Evolutionary conservation across 139 green algal genomes (phyloP), one percentile per base, ranked within the genome.

Genomic region (Volvox africanus): DNA sequence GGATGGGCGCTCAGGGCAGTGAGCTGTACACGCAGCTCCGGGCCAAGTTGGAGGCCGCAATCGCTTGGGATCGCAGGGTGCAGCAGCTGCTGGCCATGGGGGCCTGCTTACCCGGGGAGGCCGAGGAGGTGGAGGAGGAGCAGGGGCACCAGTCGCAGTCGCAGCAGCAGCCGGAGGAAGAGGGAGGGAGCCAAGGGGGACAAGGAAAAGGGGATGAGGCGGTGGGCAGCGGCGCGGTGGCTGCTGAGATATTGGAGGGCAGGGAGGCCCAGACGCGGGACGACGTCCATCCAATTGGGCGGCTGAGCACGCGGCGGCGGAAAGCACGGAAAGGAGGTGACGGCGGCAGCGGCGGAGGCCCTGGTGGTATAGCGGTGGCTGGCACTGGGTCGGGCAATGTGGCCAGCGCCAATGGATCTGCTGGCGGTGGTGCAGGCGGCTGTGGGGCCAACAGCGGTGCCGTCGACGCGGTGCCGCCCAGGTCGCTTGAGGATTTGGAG

Each of bases 401-500:
- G 22, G 67, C 22, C 67, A 36, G 28, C 73, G 28, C 24, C 24
- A 36, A 33, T n/a, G 33, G 32, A 9, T 16, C 17, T 68, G 37
- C 30, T 35, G 78, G 37, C 33, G 78, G 78, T 20, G 78, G 78
- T 18, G 78, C n/a, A 68, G 78, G 32, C 5, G 32, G 19, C 19
- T 26, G 26, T 33, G 65, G 65, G 65, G 24, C 21, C 65, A 28
- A 24, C 21, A 12, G 21, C 65, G 11, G 65, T 73, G 65, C 65
- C 68, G 73, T 68, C 13, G 78, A 67, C 3, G 89, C 30, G 73
- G 75, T 36, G 50, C 68, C 65, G 76, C 50, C 37, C 65, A 67
- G 76, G 26, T 44, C 30, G 19, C 44, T 96, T 86, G 77, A 93
- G 37, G 94, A 97, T 91, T 90, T 97, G 87, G 68, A 93, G 69